Conservation (phyloP, 2,329 filamentous ascomycete genomes). For the Myriosclerotinia duriaeana region DNA sequence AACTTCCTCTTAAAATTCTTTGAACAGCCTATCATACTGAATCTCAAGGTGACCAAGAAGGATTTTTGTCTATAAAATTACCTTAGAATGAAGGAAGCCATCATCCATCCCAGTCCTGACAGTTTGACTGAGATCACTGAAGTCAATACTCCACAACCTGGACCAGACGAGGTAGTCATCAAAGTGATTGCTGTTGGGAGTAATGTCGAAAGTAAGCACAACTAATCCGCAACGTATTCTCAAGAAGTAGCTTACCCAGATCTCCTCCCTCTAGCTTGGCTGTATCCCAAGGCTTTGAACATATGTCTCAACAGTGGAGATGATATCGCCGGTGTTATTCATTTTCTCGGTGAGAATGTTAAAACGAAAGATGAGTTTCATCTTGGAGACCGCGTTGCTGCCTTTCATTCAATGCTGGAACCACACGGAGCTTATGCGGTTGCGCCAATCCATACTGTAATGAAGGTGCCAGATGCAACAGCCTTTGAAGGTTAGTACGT, state of each 20-base stretch:
- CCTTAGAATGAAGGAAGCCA: slow-evolving; percentile 32
- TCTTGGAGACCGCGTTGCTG: slow-evolving; percentile 48
- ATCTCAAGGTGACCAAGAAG: not conserved
- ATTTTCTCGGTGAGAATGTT: slow-evolving; percentile 50
- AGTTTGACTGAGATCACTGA: slow-evolving; percentile 30
- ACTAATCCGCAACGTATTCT: not conserved
- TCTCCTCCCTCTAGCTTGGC: not conserved
- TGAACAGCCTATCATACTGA: not conserved
- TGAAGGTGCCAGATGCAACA: slow-evolving; percentile 39
- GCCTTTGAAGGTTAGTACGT: slow-evolving; percentile 29
- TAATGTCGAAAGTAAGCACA: slow-evolving; percentile 26
- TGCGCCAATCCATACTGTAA: slow-evolving; percentile 53
- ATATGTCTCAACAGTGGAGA: slow-evolving; percentile 34
- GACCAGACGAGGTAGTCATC: slow-evolving; percentile 32
- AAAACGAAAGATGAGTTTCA: slow-evolving; percentile 39
- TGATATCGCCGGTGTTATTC: slow-evolving; percentile 44
- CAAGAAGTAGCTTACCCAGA: not conserved
- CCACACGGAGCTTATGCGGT: slow-evolving; percentile 55
- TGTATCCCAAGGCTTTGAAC: slow-evolving; percentile 25
- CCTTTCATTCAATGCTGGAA: slow-evolving; percentile 50
- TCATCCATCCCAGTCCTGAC: slow-evolving; percentile 28
- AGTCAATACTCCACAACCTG: slow-evolving; percentile 30
- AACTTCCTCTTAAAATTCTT: not conserved
- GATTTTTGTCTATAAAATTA: not conserved
- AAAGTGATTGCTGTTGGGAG: slow-evolving; percentile 35